Evolutionary conservation across 805 yeast species (phyloP), one percentile per base, ranked within the genome.

Genomic region (Dipodascopsis uninucleata): DNA sequence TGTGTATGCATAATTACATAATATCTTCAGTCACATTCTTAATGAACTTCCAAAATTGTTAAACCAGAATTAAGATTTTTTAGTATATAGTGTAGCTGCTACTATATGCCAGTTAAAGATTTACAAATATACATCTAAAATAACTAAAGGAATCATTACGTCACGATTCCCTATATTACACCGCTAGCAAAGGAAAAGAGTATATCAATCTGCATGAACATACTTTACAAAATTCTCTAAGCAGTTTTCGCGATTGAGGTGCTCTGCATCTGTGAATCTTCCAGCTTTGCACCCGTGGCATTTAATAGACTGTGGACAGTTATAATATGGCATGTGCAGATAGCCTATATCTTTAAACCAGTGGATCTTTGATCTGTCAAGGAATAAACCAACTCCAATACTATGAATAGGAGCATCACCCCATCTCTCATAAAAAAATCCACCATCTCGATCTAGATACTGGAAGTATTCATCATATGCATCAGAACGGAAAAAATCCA

Each of bases 391-490:
- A 28, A 85, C 64, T 0, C 90, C 95, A 34, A 87, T 58, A 2
- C 88, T 78, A 61, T 85, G 93, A 1, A 86, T 93, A 0, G 95
- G 95, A 0, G 95, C 95, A 67, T 86, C 96, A 2, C 95, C 95
- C 95, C 95, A 86, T 45, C 95, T 67, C 62, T 88, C 96, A 58
- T 87, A 87, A 62, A 85, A 87, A 58, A 86, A 86, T 3, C 90
- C 90, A 16, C 94, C 93, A 1, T 79, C 64, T 3, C 70, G 49
- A 45, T 86, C 95, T 31, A 87, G 65, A 57, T 70, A 66, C 25
- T 81, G 67, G 58, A 81, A 77, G 78, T 83, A 86, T 9, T 66
- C 64, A 29, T 71, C 67, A 59, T 86, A 87, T 1, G 87, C 77
- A 42, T 82, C 80, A 20, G 74, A 66, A 41, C 95, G 67, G 65